Conservation (phyloP, 2,329 filamentous ascomycete species). For the Sodiomyces alkalinus region DNA sequence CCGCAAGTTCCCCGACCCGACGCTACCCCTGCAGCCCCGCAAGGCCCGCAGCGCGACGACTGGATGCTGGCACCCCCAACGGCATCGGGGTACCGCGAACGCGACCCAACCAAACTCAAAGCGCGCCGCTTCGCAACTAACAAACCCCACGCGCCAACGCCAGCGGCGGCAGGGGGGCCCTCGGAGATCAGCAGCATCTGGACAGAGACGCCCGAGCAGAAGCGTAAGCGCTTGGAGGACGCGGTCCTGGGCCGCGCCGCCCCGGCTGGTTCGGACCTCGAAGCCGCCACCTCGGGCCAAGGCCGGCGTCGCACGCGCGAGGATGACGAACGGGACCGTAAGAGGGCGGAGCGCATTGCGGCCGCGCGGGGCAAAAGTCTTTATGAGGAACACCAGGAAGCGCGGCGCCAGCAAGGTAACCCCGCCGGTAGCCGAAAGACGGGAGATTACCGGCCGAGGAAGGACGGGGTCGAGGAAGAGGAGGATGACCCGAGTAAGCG, state of each 20-base stretch:
- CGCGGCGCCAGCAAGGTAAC: slow-evolving; percentile 16
- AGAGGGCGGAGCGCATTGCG: slow-evolving; percentile 34
- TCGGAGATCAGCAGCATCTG: slow-evolving; percentile 55
- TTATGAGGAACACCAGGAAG: slow-evolving; percentile 40
- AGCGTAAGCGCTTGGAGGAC: slow-evolving; percentile 63
- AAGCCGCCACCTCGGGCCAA: slow-evolving; percentile 19
- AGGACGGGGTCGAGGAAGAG: slow-evolving; percentile 42
- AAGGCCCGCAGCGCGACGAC: slow-evolving; percentile 54
- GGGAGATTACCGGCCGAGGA: slow-evolving; percentile 11
- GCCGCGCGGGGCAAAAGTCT: slow-evolving; percentile 41
- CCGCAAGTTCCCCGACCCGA: slow-evolving; percentile 28
- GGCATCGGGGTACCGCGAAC: slow-evolving; percentile 39
- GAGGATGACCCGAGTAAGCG: slow-evolving; percentile 86
- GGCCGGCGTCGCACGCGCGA: slow-evolving; percentile 33
- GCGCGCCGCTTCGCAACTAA: slow-evolving; percentile 70
- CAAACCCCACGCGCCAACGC: slow-evolving; percentile 19
- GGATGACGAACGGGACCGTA: slow-evolving; percentile 37
- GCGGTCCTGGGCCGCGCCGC: slow-evolving; percentile 61
- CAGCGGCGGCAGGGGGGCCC: slow-evolving; percentile 13
- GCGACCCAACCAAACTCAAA: slow-evolving; percentile 70
- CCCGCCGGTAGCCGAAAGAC: slow-evolving; percentile 8
- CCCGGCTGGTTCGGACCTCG: slow-evolving; percentile 17
- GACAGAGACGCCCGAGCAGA: slow-evolving; percentile 86
- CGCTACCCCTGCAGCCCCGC: slow-evolving; percentile 14
- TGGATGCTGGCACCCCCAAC: slow-evolving; percentile 67